A percentile compares a stretch with the other conserved stretches of the same genome.
phyloP scores from a whole-genome alignment of 495 filamentous ascomycete species.

The Pseudevernia furfuracea region DNA sequence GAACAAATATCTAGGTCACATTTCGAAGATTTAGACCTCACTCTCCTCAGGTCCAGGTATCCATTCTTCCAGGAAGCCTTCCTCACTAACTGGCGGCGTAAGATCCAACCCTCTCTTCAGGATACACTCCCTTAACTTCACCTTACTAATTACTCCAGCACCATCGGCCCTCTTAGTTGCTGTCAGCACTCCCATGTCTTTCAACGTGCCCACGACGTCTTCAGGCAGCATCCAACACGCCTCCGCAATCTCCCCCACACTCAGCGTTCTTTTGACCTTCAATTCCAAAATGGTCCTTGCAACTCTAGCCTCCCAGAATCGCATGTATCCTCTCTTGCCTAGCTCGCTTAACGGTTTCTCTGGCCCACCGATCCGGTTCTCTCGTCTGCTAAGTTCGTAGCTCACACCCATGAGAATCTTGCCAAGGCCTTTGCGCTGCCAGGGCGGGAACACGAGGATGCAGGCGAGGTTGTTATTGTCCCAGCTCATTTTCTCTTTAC shows the following conservation, averaged over 20 bases:
- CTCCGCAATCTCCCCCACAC: conserved; percentile 48
- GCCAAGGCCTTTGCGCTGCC: conserved; percentile 82
- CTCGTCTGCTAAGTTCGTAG: conserved; percentile 83
- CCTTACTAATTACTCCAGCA: conserved; percentile 36
- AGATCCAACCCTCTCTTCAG: conserved; percentile 35
- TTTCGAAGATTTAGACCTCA: neutral
- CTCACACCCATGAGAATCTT: conserved; percentile 86
- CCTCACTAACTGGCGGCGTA: conserved; percentile 42
- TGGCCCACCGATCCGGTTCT: conserved; percentile 80
- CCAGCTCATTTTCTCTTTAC: conserved; percentile 97
- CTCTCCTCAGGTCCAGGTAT: conserved; percentile 13
- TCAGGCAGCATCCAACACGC: conserved; percentile 74
- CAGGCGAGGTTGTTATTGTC: conserved; percentile 97
- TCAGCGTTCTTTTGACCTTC: conserved; percentile 38
- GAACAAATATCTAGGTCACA: neutral
- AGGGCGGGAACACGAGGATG: conserved; percentile 92
- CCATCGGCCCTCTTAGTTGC: conserved; percentile 36
- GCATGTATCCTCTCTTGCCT: conserved; percentile 68
- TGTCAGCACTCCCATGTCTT: conserved; percentile 68
- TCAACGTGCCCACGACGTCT: conserved; percentile 70
- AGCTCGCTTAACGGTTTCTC: conserved; percentile 87
- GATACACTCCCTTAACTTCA: conserved; percentile 43
- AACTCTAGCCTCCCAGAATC: conserved; percentile 78
- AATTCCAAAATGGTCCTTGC: conserved; percentile 51
- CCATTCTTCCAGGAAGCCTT: conserved; percentile 40